Conservation (phyloP, 23 red algal genomes). For the Gracilaria caudata region DNA sequence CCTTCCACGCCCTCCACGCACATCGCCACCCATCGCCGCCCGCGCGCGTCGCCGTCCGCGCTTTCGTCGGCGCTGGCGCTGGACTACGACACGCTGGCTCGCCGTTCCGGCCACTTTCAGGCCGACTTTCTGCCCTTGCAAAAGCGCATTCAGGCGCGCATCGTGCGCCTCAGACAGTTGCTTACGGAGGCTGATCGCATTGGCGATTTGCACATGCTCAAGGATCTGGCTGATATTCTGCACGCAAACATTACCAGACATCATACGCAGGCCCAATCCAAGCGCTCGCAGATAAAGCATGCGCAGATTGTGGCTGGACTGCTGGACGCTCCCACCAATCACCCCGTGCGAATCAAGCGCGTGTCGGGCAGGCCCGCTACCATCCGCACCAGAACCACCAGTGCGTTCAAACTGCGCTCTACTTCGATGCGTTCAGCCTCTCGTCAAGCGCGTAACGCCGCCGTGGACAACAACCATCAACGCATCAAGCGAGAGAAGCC, state of each 20-base stretch:
- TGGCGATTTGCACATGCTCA: slow-evolving; percentile 45
- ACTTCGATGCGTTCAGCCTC: slow-evolving; percentile 29
- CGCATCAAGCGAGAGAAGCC: background rate
- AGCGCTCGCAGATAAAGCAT: slow-evolving; percentile 49
- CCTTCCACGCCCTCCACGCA: background rate
- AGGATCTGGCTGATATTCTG: slow-evolving; percentile 47
- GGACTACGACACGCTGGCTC: slow-evolving; percentile 40
- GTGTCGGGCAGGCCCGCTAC: slow-evolving; percentile 39
- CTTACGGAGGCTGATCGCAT: slow-evolving; percentile 31
- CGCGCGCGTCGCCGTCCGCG: background rate
- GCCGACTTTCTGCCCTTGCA: slow-evolving; percentile 24
- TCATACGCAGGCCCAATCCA: background rate
- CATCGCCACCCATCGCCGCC: background rate
- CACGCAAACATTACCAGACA: slow-evolving; percentile 25
- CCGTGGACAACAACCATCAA: slow-evolving; percentile 1
- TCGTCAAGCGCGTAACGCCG: slow-evolving; percentile 2
- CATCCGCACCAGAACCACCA: slow-evolving; percentile 36
- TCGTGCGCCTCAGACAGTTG: slow-evolving; percentile 20
- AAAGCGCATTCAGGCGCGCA: slow-evolving; percentile 35
- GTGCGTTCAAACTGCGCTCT: slow-evolving; percentile 24
- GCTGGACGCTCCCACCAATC: slow-evolving; percentile 4
- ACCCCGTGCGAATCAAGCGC: slow-evolving; percentile 25
- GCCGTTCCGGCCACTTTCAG: background rate
- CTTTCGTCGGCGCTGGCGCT: slow-evolving; percentile 28
- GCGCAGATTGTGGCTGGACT: slow-evolving; percentile 45